Percentiles rank a stretch among this genome's conserved stretches.
Conservation (phyloP, 306 rosid genomes). For the Erythrophleum fordii region DNA sequence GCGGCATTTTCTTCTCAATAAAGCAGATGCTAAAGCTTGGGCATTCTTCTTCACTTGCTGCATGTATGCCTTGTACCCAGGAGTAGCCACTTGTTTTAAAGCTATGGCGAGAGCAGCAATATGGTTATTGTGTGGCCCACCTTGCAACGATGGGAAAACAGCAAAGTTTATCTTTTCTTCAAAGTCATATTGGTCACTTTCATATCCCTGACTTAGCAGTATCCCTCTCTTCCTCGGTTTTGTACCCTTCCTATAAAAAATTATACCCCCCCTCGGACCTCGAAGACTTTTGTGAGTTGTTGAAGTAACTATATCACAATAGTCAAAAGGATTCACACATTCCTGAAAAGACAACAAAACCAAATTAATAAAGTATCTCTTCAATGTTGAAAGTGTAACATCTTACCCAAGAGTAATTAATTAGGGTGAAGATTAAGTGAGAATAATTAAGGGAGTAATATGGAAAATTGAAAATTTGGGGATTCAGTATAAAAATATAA, state of each 20-base stretch:
- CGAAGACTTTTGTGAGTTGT: conserved; percentile 98
- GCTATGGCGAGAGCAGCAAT: conserved; percentile 97
- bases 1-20: conserved; percentile 76
- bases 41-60: conserved; percentile 95
- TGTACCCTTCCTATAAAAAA: conserved; percentile 81
- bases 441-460: too few relatives aligned
- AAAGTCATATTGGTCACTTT: conserved; percentile 72
- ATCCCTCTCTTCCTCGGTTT: conserved; percentile 84
- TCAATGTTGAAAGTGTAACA: background rate
- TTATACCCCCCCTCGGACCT: conserved; percentile 98
- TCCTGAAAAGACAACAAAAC: conserved; percentile 56
- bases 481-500: too few relatives aligned
- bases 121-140: conserved; percentile 97
- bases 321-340: conserved; percentile 85
- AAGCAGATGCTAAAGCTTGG: conserved; percentile 81
- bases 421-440: too few relatives aligned
- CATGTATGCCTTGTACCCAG: conserved; percentile 85
- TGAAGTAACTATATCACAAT: conserved; percentile 92
- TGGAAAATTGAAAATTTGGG: too few relatives aligned
- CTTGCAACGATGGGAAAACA: conserved; percentile 93
- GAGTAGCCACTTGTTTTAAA: conserved; percentile 83
- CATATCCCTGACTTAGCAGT: conserved; percentile 69
- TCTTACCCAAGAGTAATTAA: too few relatives aligned
- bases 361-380: conserved; percentile 5
- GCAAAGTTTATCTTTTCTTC: conserved; percentile 94